Conservation (phyloP, 805 yeast species). For the Kregervanrija fluxuum region DNA sequence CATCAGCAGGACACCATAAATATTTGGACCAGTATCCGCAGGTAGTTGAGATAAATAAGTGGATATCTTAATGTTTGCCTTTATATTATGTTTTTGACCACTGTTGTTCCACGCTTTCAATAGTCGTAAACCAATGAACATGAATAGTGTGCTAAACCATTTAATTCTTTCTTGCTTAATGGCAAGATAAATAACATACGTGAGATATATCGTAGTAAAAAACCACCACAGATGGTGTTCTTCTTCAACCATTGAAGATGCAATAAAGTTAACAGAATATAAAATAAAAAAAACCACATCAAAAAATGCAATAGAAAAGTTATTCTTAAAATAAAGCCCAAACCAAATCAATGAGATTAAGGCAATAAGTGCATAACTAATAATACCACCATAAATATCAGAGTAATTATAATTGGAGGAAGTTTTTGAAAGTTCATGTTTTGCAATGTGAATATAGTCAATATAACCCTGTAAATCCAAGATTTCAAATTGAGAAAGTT, state of each 20-base stretch:
- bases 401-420: constrained; percentile 68
- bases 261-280: constrained; percentile 58
- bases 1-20: constrained; percentile 12
- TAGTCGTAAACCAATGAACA: constrained; percentile 40
- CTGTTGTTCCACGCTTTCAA: constrained; percentile 82
- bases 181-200: constrained; percentile 12
- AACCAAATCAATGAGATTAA: constrained; percentile 23
- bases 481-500: constrained; percentile 8
- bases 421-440: constrained; percentile 43
- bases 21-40: constrained; percentile 16
- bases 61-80: constrained; percentile 42
- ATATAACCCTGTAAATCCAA: constrained; percentile 11
- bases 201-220: constrained; percentile 35
- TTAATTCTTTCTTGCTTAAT: constrained; percentile 4
- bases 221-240: constrained; percentile 98
- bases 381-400: constrained; percentile 39
- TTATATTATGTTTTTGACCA: constrained; percentile 71
- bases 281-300: constrained; percentile 25
- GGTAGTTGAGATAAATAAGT: constrained; percentile 30
- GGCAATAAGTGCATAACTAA: constrained; percentile 25
- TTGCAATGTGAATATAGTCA: constrained; percentile 38
- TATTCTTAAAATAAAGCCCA: constrained; percentile 9
- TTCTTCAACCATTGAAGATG: constrained; percentile 88
- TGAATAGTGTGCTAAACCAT: constrained; percentile 10
- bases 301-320: constrained; percentile 13